Percentiles rank a stretch among this genome's conserved stretches.
Evolutionary conservation across 1,284 basidiomycete species (phyloP).

Genomic region (Austroboletus niveus): DNA sequence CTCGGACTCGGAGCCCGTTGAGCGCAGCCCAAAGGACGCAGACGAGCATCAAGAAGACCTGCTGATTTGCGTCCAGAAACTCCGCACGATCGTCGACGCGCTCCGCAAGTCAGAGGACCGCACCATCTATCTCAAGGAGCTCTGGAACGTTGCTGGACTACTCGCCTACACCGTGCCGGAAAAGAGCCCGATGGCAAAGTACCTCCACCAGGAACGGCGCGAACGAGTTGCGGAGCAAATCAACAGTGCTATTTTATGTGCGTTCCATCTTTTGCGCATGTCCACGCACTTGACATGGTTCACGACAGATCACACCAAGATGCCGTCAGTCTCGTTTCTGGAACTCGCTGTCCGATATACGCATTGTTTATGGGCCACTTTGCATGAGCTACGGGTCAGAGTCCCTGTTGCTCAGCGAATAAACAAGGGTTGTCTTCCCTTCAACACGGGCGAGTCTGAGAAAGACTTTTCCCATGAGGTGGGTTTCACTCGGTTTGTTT

Average conservation of each 20-base stretch:
- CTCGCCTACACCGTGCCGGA: slow-evolving; percentile 78
- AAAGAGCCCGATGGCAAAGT: slow-evolving; percentile 62
- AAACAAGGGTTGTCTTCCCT: slow-evolving; percentile 31
- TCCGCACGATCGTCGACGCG: slow-evolving; percentile 54
- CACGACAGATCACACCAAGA: slow-evolving; percentile 47
- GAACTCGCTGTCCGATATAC: slow-evolving; percentile 65
- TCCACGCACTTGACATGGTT: neutral
- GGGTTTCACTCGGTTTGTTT: slow-evolving; percentile 2
- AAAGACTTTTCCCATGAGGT: slow-evolving; percentile 29
- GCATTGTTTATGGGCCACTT: slow-evolving; percentile 51
- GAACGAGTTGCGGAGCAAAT: slow-evolving; percentile 83
- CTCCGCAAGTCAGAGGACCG: slow-evolving; percentile 55
- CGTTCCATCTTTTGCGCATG: slow-evolving; percentile 32
- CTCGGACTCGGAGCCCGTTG: slow-evolving; percentile 8
- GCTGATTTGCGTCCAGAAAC: slow-evolving; percentile 57
- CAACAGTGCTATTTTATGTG: slow-evolving; percentile 80
- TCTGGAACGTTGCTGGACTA: slow-evolving; percentile 69
- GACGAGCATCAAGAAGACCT: slow-evolving; percentile 41
- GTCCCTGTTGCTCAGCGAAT: slow-evolving; percentile 46
- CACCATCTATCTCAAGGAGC: slow-evolving; percentile 61
- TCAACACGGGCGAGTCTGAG: slow-evolving; percentile 18
- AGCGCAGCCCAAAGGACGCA: slow-evolving; percentile 30
- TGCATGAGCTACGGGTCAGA: slow-evolving; percentile 49
- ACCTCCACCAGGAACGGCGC: slow-evolving; percentile 70
- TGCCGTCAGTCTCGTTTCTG: slow-evolving; percentile 54